phyloP scores from a whole-genome alignment of 1,284 basidiomycete species.

The Ceratobasidium theobromae region DNA sequence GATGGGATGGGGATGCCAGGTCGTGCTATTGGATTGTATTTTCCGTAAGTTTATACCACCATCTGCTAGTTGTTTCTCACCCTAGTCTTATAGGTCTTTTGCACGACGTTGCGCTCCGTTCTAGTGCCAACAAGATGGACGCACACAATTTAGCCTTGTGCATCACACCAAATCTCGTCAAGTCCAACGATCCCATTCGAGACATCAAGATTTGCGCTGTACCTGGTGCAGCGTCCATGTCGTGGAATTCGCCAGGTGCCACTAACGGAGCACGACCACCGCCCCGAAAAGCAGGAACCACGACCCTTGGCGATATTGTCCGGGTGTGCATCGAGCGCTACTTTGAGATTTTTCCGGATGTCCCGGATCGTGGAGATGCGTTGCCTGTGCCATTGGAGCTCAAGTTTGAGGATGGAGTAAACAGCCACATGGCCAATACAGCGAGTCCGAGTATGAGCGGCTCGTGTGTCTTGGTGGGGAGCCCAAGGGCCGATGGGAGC shows the following conservation, averaged over 20 bases:
- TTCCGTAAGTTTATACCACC: conserved; percentile 57
- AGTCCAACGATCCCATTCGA: conserved; percentile 61
- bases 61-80: neutral
- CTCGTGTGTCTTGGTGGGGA: conserved; percentile 21
- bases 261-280: neutral
- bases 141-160: conserved; percentile 79
- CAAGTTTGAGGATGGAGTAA: conserved; percentile 23
- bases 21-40: conserved; percentile 69
- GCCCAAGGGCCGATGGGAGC: neutral
- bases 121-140: conserved; percentile 73
- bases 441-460: conserved; percentile 2
- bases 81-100: conserved; percentile 58
- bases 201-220: conserved; percentile 72
- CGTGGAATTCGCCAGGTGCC: conserved; percentile 30
- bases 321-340: conserved; percentile 78
- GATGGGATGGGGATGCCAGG: conserved; percentile 60
- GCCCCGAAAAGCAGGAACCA: conserved; percentile 48
- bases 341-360: conserved; percentile 81
- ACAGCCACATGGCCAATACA: too few species aligned
- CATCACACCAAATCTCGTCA: conserved; percentile 74
- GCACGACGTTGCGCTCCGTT: conserved; percentile 70
- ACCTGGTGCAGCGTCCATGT: conserved; percentile 49
- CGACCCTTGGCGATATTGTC: conserved; percentile 70
- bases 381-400: conserved; percentile 40
- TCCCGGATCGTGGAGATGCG: conserved; percentile 65